These are phyloP conservation scores for Fusarium udum DNA, from an alignment of 2,329 filamentous ascomycete genomes.

Conservation along the genomic window DNA sequence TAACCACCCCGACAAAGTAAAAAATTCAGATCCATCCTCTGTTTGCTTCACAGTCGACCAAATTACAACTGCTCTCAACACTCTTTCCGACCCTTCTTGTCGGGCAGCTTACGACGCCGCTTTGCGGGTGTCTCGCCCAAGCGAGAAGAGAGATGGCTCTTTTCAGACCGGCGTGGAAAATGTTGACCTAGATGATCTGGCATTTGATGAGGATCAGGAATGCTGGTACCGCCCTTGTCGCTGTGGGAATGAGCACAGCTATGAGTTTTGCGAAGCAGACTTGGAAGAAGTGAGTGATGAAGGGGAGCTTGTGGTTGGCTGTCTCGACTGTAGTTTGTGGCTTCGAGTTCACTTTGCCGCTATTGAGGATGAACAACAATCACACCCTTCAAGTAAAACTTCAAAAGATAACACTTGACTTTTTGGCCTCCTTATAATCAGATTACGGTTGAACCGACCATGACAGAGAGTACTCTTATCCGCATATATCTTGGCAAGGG, in stretches of 20 bases:
- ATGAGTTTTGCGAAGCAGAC: constrained; percentile 66
- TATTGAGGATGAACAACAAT: constrained; percentile 47
- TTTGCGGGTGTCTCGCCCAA: constrained; percentile 51
- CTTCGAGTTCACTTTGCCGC: constrained; percentile 71
- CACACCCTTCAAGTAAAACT: constrained; percentile 6
- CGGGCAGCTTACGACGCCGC: constrained; percentile 64
- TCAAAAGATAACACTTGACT: constrained; percentile 39
- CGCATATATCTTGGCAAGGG: neutral
- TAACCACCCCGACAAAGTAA: constrained; percentile 71
- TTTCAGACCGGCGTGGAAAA: constrained; percentile 70
- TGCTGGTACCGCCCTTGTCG: constrained; percentile 69
- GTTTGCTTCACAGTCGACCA: constrained; percentile 71
- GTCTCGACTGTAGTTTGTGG: constrained; percentile 74
- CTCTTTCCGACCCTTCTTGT: constrained; percentile 61
- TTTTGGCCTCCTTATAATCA: neutral
- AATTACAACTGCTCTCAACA: constrained; percentile 67
- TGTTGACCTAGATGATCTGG: constrained; percentile 72
- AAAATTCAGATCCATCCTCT: constrained; percentile 13
- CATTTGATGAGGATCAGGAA: constrained; percentile 57
- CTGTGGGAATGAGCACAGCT: constrained; percentile 71
- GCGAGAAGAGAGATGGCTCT: constrained; percentile 32
- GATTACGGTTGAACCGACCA: neutral
- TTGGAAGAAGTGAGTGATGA: constrained; percentile 66
- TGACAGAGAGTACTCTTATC: neutral
- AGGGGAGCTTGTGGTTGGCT: constrained; percentile 71